A percentile compares a stretch with the other conserved stretches of the same genome.
phyloP scores from a whole-genome alignment of 1,284 basidiomycete species.

The Anthracocystis walkeri region DNA sequence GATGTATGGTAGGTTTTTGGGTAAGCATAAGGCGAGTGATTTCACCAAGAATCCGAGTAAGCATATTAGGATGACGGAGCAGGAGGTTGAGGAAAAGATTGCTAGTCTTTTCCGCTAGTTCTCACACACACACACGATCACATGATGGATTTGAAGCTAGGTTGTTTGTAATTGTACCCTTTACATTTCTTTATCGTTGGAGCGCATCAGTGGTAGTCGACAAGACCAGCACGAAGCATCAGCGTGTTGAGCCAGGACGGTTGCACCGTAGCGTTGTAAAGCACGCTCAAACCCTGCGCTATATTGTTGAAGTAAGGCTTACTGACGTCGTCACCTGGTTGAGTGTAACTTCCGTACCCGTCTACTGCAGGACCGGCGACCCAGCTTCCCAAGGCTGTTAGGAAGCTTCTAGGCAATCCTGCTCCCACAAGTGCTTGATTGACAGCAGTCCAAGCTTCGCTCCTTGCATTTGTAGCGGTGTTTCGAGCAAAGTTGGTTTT shows the following conservation, averaged over 20 bases:
- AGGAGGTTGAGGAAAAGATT: constrained; percentile 58
- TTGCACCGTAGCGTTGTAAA: constrained; percentile 50
- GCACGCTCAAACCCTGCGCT: constrained; percentile 43
- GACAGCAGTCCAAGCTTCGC: constrained; percentile 11
- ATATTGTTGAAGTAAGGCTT: constrained; percentile 59
- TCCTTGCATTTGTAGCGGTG: background rate
- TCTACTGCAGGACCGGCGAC: constrained; percentile 64
- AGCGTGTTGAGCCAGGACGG: constrained; percentile 55
- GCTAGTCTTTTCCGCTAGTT: constrained; percentile 45
- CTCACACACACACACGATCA: background rate
- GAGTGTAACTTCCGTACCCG: constrained; percentile 53
- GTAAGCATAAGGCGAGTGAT: constrained; percentile 52
- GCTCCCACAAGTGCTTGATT: constrained; percentile 20
- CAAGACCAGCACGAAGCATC: constrained; percentile 52
- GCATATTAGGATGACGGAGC: constrained; percentile 59
- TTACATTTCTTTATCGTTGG: constrained; percentile 2
- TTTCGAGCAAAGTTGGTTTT: constrained; percentile 27
- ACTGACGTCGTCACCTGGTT: constrained; percentile 61
- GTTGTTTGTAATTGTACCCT: constrained; percentile 25
- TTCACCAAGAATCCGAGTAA: constrained; percentile 64
- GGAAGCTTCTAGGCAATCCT: constrained; percentile 27
- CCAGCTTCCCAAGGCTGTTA: constrained; percentile 63
- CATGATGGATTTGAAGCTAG: too few species aligned
- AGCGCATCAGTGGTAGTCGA: constrained; percentile 53
- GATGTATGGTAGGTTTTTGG: constrained; percentile 57